Evolutionary conservation across 202 grass and related monocot genomes (phyloP).

Genomic region (Eragrostis tef): DNA sequence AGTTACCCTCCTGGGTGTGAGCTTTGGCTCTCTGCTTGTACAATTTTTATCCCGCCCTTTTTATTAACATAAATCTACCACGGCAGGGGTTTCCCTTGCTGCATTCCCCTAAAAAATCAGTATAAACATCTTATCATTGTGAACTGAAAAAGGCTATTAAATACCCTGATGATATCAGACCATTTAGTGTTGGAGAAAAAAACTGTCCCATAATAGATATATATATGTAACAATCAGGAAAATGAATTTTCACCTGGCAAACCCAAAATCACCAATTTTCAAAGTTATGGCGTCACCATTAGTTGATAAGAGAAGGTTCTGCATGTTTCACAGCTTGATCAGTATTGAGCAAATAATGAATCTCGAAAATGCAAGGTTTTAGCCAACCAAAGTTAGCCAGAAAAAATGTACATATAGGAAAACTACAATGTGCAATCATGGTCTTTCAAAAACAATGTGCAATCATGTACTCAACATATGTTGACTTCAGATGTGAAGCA

Average conservation of each 20-base stretch:
- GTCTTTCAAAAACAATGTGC: too few species aligned
- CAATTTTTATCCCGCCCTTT: too few species aligned
- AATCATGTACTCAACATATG: neutral
- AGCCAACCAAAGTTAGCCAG: neutral
- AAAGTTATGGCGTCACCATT: slow-evolving; percentile 51
- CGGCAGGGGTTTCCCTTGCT: too few species aligned
- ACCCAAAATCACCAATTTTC: slow-evolving; percentile 84
- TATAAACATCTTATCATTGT: neutral
- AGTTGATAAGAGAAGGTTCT: slow-evolving; percentile 74
- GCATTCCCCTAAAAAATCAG: too few species aligned
- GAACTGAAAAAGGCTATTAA: neutral
- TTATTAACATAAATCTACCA: too few species aligned
- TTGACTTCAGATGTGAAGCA: slow-evolving; percentile 5
- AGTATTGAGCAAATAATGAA: slow-evolving; percentile 23
- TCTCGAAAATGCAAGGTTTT: neutral
- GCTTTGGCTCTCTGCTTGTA: too few species aligned
- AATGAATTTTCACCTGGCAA: slow-evolving; percentile 61
- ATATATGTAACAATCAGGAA: neutral
- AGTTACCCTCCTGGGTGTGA: too few species aligned
- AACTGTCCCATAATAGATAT: neutral
- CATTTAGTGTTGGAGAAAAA: slow-evolving; percentile 1
- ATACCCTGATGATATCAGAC: neutral
- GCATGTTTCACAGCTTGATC: slow-evolving; percentile 46
- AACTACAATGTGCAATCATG: neutral
- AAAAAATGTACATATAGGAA: slow-evolving; percentile 16